Evolutionary conservation across 1,284 basidiomycete genomes (phyloP).

Genomic region (Tylopilus sp.): DNA sequence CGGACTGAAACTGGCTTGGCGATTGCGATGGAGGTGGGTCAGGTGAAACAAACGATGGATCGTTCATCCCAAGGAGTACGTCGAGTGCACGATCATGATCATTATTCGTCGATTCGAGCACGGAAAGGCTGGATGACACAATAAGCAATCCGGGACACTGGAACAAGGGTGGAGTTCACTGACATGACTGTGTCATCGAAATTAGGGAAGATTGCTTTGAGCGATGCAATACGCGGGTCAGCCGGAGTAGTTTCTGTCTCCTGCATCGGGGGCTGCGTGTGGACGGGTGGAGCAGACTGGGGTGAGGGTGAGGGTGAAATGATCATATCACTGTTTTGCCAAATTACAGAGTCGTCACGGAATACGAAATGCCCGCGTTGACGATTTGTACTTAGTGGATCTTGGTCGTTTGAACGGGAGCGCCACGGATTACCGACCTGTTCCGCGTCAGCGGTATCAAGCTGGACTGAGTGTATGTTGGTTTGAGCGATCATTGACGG

Average conservation of each 20-base stretch:
- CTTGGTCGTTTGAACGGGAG: background rate
- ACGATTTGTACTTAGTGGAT: background rate
- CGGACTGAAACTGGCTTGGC: slow-evolving; percentile 12
- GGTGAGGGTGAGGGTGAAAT: slow-evolving; percentile 17
- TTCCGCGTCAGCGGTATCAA: background rate
- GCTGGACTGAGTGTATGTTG: slow-evolving; percentile 1
- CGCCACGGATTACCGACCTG: slow-evolving; percentile 14
- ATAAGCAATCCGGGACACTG: slow-evolving; percentile 6
- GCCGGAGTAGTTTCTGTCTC: background rate
- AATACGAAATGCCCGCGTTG: background rate
- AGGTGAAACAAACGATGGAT: slow-evolving; percentile 58
- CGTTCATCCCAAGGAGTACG: slow-evolving; percentile 71
- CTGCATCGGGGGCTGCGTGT: slow-evolving; percentile 1
- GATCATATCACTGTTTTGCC: slow-evolving; percentile 18
- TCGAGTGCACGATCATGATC: slow-evolving; percentile 71
- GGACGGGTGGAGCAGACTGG: slow-evolving; percentile 1
- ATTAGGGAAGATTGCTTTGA: slow-evolving; percentile 74
- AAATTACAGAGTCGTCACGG: background rate
- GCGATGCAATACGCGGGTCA: slow-evolving; percentile 48
- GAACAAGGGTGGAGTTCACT: slow-evolving; percentile 24
- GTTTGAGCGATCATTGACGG: background rate
- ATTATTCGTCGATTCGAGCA: slow-evolving; percentile 61
- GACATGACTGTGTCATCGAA: slow-evolving; percentile 67
- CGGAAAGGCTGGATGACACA: slow-evolving; percentile 44
- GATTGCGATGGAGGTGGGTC: slow-evolving; percentile 12